Evolutionary conservation across 352 stramenopile genomes (phyloP), one percentile per base, ranked within the genome.

Genomic region (Pythium volutum): DNA sequence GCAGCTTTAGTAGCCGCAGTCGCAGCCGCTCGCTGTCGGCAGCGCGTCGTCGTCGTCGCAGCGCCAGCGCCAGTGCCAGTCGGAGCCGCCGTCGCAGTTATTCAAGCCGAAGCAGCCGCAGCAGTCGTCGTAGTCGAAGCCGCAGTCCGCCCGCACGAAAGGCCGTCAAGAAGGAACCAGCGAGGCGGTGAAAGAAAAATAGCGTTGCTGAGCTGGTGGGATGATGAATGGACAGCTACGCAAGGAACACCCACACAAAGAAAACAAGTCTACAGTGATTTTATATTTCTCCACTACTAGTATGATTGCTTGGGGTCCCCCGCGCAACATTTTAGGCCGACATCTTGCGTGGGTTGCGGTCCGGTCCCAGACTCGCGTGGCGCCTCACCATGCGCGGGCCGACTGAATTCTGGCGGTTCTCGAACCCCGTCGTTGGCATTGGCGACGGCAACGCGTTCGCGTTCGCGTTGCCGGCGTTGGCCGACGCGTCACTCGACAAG

Each of bases 111-210:
- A 54, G 56, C 39, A 53, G 68, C 31, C 38, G 42, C 36, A 76
- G 67, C 49, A 74, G 68, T 31, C 47, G 53, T n/a, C 9, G n/a
- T 20, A 73, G 70, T 42, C 43, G 69, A 12, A 77, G 71, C 42
- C 43, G 45, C 34, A 70, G 64, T 47, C 46, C 62, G 18, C 59
- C 53, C 7, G 22, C 25, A 16, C 57, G 66, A 23, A 64, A 67
- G n/a, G 71, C 63, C 42, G 41, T 50, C 18, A 52, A 55, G 23
- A 69, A 68, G 36, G 48, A 61, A 52, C 20, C 33, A 25, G 5
- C 46, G 25, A 43, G 49, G 49, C 25, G 58, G 22, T 65, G 34
- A 39, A 11, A 8, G 10, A 8, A 36, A 48, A n/a, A n/a, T n/a
- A n/a, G n/a, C n/a, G n/a, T n/a, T n/a, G n/a, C n/a, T n/a, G 42